Evolutionary conservation across 768 basidiomycete species (phyloP), one percentile per base, ranked within the genome.

Genomic region (Phylloporus rhodoxanthus): DNA sequence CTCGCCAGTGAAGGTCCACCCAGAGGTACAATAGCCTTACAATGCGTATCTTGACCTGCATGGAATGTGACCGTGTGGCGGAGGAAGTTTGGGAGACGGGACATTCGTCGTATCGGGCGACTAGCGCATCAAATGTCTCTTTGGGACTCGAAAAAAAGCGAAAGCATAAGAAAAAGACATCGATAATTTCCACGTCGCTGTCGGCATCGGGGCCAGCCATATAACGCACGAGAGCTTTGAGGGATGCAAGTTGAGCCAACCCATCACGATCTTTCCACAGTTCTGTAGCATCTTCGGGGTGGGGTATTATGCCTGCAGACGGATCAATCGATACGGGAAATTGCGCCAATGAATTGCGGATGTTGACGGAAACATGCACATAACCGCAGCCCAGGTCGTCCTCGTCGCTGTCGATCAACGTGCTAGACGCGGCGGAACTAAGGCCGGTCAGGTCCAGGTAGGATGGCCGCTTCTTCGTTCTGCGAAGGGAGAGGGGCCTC

Each of bases 121-220:
- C 54, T 20, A 82, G 62, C 6, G 70, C 65, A 0, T 68, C 63
- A 29, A 80, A 67, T 10, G 82, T 68, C 7, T 73, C 70, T 14
- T 38, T 23, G 0, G 87, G 75, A 0, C 73, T 72, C 13, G 78
- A 75, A 70, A 85, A 88, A 52, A 80, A 75, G 23, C 86, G 80
- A 67, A 88, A 90, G 45, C 77, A 80, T n/a, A 81, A 66, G 67
- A 87, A 82, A 68, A 90, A 85, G 2, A 78, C 64, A 51, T 75
- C 64, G 52, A 68, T 58, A 65, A 85, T 62, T 33, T 75, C 63
- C 45, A 66, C 61, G 48, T 82, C 75, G 42, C 39, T 47, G 15
- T 72, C 54, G 8, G 59, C 59, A 34, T 73, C 68, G 34, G 70
- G 68, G 3, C 74, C 73, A 2, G 77, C 76, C 50, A 80, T 65